Base-by-base conservation (phyloP, 257 asterid genomes). In the Pogostemon cablin region DNA sequence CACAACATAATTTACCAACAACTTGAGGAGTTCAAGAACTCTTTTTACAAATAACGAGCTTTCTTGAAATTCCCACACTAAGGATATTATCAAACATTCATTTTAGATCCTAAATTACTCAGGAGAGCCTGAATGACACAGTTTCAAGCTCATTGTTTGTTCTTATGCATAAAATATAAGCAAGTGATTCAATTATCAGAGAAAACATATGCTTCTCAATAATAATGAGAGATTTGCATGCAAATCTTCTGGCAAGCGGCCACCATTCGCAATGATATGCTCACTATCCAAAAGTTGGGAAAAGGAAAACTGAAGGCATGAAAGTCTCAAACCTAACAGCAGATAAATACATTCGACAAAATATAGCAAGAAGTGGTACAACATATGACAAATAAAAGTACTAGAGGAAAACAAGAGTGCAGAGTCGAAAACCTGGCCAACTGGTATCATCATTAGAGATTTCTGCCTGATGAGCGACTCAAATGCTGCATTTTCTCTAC, bases 391-490 rank as follows among this genome's bases (percentile, higher is more conserved):
- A 54, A 43, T 42, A 11, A 9, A 53, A 54, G 64, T 65, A 25
- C n/a, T 48, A 55, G 50, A 61, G 62, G 48, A 71, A 20, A 53
- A 72, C 25, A 59, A 39, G 58, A 20, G 69, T 52, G 68, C 20
- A 41, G 17, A 68, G 72, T 42, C 67, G 62, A 88, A 79, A 66
- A 93, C 99, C 95, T 87, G 93, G 79, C 77, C 86, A 62, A 85
- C 86, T 54, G 98, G 93, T 68, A 93, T 79, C 93, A 89, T 86
- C 99, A 93, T 93, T 81, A 87, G 69, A 65, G 99, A 93, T 72
- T 91, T 93, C 74, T 93, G 98, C 81, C 99, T 86, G 72, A 93
- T 93, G 69, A 93, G 82, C 67, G 98, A 87, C 81, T 93, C 99
- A 74, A 89, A 91, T 71, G 99, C 96, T 68, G 84, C 95, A 84